Conservation (phyloP, 2,329 filamentous ascomycete genomes). For the Trematosphaeria pertusa region DNA sequence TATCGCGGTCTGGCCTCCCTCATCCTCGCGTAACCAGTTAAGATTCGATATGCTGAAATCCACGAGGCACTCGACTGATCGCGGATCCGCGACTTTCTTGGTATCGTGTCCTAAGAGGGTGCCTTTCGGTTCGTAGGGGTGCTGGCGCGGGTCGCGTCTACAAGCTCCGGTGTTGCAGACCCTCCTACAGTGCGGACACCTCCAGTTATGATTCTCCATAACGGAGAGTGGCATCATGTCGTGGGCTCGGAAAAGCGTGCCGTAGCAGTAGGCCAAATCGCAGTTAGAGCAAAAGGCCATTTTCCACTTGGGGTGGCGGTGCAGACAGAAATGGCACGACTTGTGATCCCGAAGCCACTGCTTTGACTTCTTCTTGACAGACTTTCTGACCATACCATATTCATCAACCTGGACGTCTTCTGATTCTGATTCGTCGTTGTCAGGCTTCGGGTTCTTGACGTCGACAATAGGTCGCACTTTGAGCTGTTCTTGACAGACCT, state of each 20-base stretch:
- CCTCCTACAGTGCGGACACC: conserved; percentile 83
- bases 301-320: conserved; percentile 82
- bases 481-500: conserved; percentile 93
- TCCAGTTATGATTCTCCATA: conserved; percentile 83
- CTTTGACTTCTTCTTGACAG: conserved; percentile 65
- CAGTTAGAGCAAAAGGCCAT: conserved; percentile 83
- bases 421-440: conserved; percentile 56
- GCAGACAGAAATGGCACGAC: conserved; percentile 82
- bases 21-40: conserved; percentile 73
- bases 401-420: conserved; percentile 68
- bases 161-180: conserved; percentile 90
- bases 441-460: conserved; percentile 67
- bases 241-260: conserved; percentile 89
- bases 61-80: conserved; percentile 88
- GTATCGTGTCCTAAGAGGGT: conserved; percentile 92
- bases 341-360: conserved; percentile 58
- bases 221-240: conserved; percentile 85
- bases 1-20: conserved; percentile 54
- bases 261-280: conserved; percentile 83
- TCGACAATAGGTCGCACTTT: conserved; percentile 82
- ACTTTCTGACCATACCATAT: conserved; percentile 68
- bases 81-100: conserved; percentile 83
- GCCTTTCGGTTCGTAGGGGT: conserved; percentile 84
- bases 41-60: conserved; percentile 92
- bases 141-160: conserved; percentile 70